These are phyloP conservation scores for Ceratocystis papillata DNA, from an alignment of 2,329 filamentous ascomycete genomes.

Conservation along the genomic window DNA sequence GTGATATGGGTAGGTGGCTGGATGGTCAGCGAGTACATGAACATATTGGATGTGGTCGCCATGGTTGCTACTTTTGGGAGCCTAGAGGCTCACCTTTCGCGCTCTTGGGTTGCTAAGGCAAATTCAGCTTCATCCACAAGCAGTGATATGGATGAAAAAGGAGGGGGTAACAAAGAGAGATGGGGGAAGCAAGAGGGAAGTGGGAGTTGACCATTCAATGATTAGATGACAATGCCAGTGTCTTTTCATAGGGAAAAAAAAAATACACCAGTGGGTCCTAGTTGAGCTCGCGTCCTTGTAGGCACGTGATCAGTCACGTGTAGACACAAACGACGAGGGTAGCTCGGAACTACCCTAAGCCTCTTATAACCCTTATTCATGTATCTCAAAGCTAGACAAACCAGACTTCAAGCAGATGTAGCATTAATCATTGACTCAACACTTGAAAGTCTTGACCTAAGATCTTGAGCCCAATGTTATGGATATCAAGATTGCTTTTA, in stretches of 20 bases:
- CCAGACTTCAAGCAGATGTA: too few species aligned
- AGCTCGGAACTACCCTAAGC: neutral
- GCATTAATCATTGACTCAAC: too few species aligned
- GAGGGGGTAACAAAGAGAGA: slow-evolving; percentile 4
- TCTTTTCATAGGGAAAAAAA: slow-evolving; percentile 15
- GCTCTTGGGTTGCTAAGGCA: slow-evolving; percentile 20
- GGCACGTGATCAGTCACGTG: slow-evolving; percentile 8
- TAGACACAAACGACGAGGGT: too few species aligned
- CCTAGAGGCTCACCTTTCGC: slow-evolving; percentile 25
- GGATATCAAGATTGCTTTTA: too few species aligned
- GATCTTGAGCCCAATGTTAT: too few species aligned
- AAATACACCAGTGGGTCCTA: slow-evolving; percentile 19
- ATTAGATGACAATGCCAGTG: slow-evolving; percentile 5
- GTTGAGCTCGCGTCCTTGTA: neutral
- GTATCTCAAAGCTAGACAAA: neutral
- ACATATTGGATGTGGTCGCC: slow-evolving; percentile 98
- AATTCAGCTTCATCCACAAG: slow-evolving; percentile 24
- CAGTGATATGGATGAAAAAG: slow-evolving; percentile 20
- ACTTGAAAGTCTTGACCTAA: too few species aligned
- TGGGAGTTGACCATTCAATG: slow-evolving; percentile 6
- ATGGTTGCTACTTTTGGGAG: slow-evolving; percentile 45
- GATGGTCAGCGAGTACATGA: slow-evolving; percentile 94
- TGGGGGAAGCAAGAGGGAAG: neutral
- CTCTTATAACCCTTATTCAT: neutral
- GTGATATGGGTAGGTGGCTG: slow-evolving; percentile 83